Evolutionary conservation across 2,329 filamentous ascomycete genomes (phyloP).

Genomic region (Berkeleyomyces basicola): DNA sequence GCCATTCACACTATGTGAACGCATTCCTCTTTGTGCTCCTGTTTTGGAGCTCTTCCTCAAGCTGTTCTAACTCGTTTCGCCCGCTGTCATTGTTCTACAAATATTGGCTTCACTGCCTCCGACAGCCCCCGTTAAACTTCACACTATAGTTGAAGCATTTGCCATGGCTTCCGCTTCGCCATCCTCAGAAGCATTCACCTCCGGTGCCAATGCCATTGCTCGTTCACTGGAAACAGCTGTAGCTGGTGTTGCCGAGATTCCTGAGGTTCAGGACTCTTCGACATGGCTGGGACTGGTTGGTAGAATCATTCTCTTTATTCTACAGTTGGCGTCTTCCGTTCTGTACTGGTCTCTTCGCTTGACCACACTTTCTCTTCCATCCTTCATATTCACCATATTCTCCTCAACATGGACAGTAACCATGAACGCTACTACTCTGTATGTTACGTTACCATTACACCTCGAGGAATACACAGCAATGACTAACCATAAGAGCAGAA

Average conservation of each 20-base stretch:
- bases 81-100: background rate
- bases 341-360: constrained; percentile 72
- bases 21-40: constrained; percentile 6
- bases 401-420: constrained; percentile 92
- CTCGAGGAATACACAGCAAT: background rate
- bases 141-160: background rate
- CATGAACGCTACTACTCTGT: constrained; percentile 96
- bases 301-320: constrained; percentile 34
- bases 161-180: background rate
- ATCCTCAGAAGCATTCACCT: background rate
- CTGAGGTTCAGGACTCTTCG: constrained; percentile 19
- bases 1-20: constrained; percentile 12
- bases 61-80: background rate
- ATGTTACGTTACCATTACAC: constrained; percentile 22
- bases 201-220: background rate
- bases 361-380: constrained; percentile 74
- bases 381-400: constrained; percentile 75
- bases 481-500: constrained; percentile 26
- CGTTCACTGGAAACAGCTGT: constrained; percentile 5
- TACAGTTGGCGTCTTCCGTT: constrained; percentile 40
- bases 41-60: constrained; percentile 8
- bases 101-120: background rate
- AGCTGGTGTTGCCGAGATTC: constrained; percentile 5
- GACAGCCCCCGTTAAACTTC: background rate
- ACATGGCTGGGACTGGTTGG: constrained; percentile 44